These are phyloP conservation scores for Candida oleophila DNA, from an alignment of 805 yeast genomes.

Conservation along the genomic window DNA sequence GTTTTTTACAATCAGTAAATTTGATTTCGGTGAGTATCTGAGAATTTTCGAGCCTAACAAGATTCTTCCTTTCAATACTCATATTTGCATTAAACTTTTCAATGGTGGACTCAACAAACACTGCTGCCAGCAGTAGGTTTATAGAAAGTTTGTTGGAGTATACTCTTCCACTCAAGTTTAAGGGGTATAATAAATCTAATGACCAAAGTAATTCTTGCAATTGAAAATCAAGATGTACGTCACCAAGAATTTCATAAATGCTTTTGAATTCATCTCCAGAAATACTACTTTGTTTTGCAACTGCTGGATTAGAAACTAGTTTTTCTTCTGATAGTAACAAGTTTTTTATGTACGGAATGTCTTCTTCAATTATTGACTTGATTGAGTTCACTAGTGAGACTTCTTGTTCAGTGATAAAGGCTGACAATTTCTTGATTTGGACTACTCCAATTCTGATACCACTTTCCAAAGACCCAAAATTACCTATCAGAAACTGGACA, in stretches of 20 bases:
- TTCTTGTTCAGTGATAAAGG: slow-evolving; percentile 10
- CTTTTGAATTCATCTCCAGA: slow-evolving; percentile 5
- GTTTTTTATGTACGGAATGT: slow-evolving; percentile 12
- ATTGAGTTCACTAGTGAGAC: slow-evolving; percentile 10
- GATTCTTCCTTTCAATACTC: slow-evolving; percentile 11
- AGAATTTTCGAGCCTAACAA: slow-evolving; percentile 27
- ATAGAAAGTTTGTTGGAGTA: slow-evolving; percentile 16
- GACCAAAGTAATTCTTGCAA: slow-evolving; percentile 20
- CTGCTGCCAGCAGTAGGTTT: slow-evolving; percentile 10
- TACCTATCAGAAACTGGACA: slow-evolving; percentile 9
- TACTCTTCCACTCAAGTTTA: slow-evolving; percentile 17
- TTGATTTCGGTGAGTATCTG: slow-evolving; percentile 18
- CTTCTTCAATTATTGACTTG: slow-evolving; percentile 11
- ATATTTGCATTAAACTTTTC: slow-evolving; percentile 20
- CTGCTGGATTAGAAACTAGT: not conserved
- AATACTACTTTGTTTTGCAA: not conserved
- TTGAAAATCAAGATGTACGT: slow-evolving; percentile 13
- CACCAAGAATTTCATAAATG: slow-evolving; percentile 7
- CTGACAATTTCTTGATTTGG: slow-evolving; percentile 8
- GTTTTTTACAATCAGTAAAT: slow-evolving; percentile 9
- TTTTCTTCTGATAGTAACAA: slow-evolving; percentile 1
- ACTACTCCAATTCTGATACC: slow-evolving; percentile 13
- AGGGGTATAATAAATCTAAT: slow-evolving; percentile 16
- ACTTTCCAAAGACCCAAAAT: slow-evolving; percentile 11
- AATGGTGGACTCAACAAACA: slow-evolving; percentile 15